Percentiles rank a stretch among this genome's conserved stretches.
Evolutionary conservation across 2,329 filamentous ascomycete genomes (phyloP).

Genomic region (Stenocarpella maydis): DNA sequence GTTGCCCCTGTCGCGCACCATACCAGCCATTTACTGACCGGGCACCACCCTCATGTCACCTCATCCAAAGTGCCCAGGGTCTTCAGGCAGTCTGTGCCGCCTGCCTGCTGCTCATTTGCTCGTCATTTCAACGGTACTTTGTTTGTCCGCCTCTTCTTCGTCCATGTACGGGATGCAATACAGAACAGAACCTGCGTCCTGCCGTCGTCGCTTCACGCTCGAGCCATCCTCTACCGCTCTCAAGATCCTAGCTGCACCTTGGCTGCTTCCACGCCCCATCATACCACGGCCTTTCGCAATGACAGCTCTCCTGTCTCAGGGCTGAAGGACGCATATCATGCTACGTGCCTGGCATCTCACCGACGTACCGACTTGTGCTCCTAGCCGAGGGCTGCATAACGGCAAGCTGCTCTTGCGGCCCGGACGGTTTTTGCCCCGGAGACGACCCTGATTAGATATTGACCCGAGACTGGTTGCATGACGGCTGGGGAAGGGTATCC

Average conservation of each 20-base stretch:
- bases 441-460: not conserved
- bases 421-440: slow-evolving; percentile 9
- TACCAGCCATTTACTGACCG: not conserved
- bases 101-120: slow-evolving; percentile 12
- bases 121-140: slow-evolving; percentile 7
- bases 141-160: not conserved
- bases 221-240: slow-evolving; percentile 2
- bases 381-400: not conserved
- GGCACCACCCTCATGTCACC: slow-evolving; percentile 4
- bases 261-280: not conserved
- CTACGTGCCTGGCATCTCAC: not conserved
- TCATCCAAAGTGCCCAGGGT: slow-evolving; percentile 7
- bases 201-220: not conserved
- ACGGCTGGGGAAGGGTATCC: not conserved
- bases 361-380: not conserved
- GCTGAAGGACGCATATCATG: not conserved
- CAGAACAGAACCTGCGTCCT: not conserved
- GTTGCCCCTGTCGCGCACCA: too few relatives aligned
- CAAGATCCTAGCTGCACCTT: slow-evolving; percentile 1
- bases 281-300: not conserved
- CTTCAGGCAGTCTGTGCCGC: slow-evolving; percentile 2
- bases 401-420: slow-evolving; percentile 10
- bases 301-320: not conserved
- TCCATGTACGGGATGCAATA: not conserved
- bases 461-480: not conserved